Base-by-base conservation (phyloP, 768 basidiomycete genomes). In the Mycena capillaripes region DNA sequence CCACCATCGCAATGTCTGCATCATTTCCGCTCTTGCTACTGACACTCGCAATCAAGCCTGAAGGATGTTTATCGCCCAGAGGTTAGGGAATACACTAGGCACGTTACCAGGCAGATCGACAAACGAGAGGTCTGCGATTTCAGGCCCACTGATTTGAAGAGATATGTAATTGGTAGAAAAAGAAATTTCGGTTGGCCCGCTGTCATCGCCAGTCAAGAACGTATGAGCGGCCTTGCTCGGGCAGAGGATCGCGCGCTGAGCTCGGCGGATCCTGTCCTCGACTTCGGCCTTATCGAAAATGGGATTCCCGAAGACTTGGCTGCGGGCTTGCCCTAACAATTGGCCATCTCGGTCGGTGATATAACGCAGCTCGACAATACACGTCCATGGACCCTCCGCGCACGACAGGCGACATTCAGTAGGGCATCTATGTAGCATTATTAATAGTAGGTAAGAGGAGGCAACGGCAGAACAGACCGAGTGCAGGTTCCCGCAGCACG, bases 241-340 rank as follows among this genome's bases (percentile, higher is more conserved):
- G 63, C 91, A 92, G 8, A 93, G 82, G 34, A 93, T 90, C 0
- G 92, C 92, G 1, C 82, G 81, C 74, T 93, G 92, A 0, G 92
- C 93, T 0, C 90, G 85, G 17, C 90, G 84, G 58, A 94, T 91
- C 3, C 91, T 85, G 5, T 92, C 91, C 66, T 93, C 92, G 2
- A 94, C 92, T 0, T 86, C 76, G 0, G 75, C 71, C 71, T 89
- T 90, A 61, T 88, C 81, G 48, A 78, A 83, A 38, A 94, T 92
- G 0, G 83, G 75, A 0, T 74, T 73, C 0, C 91, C 91, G 46
- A 91, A 91, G 0, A 66, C 19, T 40, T 86, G 78, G 4, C 83
- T 84, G 7, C 73, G 79, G 11, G 84, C 82, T 71, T 85, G 82
- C 4, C 83, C 83, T 1, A 86, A 78, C 0, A 82, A 79, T 36